Evolutionary conservation across 768 basidiomycete genomes (phyloP), one percentile per base, ranked within the genome.

Genomic region (Mycena maculata): DNA sequence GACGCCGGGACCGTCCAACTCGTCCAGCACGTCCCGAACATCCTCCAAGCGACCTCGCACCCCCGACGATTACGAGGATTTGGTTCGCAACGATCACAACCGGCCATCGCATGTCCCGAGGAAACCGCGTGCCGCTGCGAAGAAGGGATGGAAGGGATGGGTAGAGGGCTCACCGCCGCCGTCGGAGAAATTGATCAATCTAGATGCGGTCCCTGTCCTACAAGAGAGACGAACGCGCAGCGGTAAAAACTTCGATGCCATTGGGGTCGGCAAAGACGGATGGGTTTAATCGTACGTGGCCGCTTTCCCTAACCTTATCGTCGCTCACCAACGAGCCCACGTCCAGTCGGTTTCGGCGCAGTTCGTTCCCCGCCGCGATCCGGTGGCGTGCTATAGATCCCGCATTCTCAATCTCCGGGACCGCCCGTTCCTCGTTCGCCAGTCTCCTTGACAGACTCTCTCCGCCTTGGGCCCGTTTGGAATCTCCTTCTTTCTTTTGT

Each of bases 141-240:
- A 85, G 79, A 94, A 94, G 77, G 93, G 93, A 20, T 94, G 93
- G 93, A 94, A 94, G 82, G 93, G 93, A 41, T 94, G 93, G 93
- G 91, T 94, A 23, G 93, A 93, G 81, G 92, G 92, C 71, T 93
- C 92, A 23, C 91, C 91, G 27, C 88, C 88, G 57, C 91, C 93
- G 23, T 92, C 91, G 18, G 86, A 89, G 72, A 93, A 93, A 77
- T 81, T 93, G 56, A 94, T 94, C 79, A 93, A 93, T 73, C 84
- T 94, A 67, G 93, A 94, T 76, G 84, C 85, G 36, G 90, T 89
- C 2, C 87, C 89, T 28, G 79, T 91, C 9, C 83, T 94, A 12
- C 87, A 86, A 66, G 92, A 94, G 79, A 81, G 93, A 65, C 86
- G 90, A 66, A 92, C 92, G n/a, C 83, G 93, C 63, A 94, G 92